These are phyloP conservation scores for Cnidoscolus chayamansa DNA, from an alignment of 441 rosid genomes.

Conservation along the genomic window DNA sequence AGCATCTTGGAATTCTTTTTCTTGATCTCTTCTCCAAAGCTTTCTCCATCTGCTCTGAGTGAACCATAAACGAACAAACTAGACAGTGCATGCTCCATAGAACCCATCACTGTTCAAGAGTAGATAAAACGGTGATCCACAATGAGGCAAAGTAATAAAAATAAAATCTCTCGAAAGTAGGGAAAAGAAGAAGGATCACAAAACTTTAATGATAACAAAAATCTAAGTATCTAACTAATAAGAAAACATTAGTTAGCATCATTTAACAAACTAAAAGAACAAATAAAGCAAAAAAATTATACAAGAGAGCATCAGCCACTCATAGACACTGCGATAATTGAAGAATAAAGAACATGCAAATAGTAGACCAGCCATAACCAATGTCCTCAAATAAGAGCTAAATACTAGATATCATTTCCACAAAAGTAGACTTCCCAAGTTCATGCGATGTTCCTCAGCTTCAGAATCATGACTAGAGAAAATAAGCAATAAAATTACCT, in stretches of 20 bases:
- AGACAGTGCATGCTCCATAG: slow-evolving; percentile 77
- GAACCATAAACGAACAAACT: slow-evolving; percentile 76
- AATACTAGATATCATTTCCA: not conserved
- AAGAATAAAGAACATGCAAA: not conserved
- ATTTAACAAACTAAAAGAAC: not conserved
- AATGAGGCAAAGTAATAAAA: slow-evolving; percentile 1
- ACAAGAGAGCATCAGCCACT: not conserved
- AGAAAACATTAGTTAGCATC: not conserved
- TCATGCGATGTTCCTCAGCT: not conserved
- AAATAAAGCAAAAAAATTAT: not conserved
- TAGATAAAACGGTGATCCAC: slow-evolving; percentile 14
- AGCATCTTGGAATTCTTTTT: slow-evolving; percentile 28
- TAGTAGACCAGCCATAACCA: not conserved
- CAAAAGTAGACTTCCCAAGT: not conserved
- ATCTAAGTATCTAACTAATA: not conserved
- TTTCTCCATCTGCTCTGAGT: slow-evolving; percentile 77
- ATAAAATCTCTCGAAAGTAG: not conserved
- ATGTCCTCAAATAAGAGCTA: not conserved
- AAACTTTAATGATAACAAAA: not conserved
- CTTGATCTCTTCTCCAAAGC: slow-evolving; percentile 52
- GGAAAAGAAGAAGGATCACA: not conserved
- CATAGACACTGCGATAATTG: not conserved
- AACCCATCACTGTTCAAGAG: slow-evolving; percentile 78
- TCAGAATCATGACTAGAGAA: not conserved
- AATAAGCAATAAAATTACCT: slow-evolving; percentile 8